phyloP scores from a whole-genome alignment of 2,329 filamentous ascomycete species.

The Talaromyces marneffei region DNA sequence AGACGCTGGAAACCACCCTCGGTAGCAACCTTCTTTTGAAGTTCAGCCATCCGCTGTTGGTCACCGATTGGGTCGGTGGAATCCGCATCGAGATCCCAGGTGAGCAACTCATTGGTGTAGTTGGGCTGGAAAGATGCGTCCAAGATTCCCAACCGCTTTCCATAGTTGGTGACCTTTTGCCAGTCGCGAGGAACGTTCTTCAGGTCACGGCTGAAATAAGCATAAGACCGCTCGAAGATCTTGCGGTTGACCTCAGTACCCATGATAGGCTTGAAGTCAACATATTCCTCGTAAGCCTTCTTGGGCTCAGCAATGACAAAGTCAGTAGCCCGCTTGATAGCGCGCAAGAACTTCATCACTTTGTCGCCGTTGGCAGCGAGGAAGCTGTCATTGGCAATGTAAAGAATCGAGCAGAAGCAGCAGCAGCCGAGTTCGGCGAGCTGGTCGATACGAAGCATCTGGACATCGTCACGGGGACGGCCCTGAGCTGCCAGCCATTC shows the following conservation, averaged over 20 bases:
- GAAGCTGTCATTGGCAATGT: constrained; percentile 72
- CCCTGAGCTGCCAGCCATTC: constrained; percentile 64
- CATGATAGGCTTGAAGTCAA: constrained; percentile 68
- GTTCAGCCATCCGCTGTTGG: constrained; percentile 65
- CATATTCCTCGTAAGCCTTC: constrained; percentile 61
- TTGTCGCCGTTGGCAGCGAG: constrained; percentile 60
- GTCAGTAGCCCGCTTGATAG: constrained; percentile 69
- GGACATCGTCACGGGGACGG: constrained; percentile 61
- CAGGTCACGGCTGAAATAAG: constrained; percentile 68
- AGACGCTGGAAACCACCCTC: constrained; percentile 54
- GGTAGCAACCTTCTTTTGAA: constrained; percentile 62
- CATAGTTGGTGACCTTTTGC: constrained; percentile 71
- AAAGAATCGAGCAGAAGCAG: constrained; percentile 77
- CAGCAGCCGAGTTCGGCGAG: constrained; percentile 74
- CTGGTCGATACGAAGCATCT: constrained; percentile 77
- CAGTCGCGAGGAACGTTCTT: constrained; percentile 72
- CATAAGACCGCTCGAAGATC: constrained; percentile 73
- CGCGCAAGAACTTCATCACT: constrained; percentile 62
- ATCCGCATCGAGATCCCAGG: constrained; percentile 60
- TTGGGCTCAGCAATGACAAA: constrained; percentile 61
- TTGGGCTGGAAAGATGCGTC: constrained; percentile 61
- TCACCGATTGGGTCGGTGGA: constrained; percentile 63
- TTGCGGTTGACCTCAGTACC: constrained; percentile 63
- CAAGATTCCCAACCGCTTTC: constrained; percentile 65
- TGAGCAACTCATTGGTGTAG: constrained; percentile 67